Base-by-base conservation (phyloP, 2,329 filamentous ascomycete species). In the Venturia oleaginea region DNA sequence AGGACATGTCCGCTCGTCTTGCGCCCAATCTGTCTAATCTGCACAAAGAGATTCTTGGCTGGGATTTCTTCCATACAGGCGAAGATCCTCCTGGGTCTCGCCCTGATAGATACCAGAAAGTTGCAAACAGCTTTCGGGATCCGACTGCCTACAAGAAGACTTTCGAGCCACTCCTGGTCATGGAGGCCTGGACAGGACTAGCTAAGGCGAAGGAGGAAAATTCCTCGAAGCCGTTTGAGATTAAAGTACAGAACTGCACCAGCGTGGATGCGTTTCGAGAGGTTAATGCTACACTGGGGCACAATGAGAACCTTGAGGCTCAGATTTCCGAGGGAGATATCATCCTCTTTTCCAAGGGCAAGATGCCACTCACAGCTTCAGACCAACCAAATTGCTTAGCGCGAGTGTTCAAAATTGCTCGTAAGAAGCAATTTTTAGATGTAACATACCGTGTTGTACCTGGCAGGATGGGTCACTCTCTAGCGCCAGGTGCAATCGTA, bases 111-210 rank as follows among this genome's bases (percentile, higher is more conserved):
- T 96, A 93, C 71, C 85, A 83, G 59, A 81, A 85, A 63, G 93
- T 99, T 13, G 86, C 88, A 5, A 88, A 90, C 67, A 85, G 85
- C 0, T 99, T 96, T 76, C 75, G 80, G 34, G 87, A 91, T 69
- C 89, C 92, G 0, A 78, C 79, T 54, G 86, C 90, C 61, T 99
- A 99, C 73, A 90, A 95, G 73, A 82, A 85, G 66, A 96, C 92
- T 0, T 99, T 99, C 75, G 87, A 95, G 68, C 92, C 93, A 6
- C 81, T 99, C 27, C 82, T 99, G 40, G 86, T 94, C 37, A 88
- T 96, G 32, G 94, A 99, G 79, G 93, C 93, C 37, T 99, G 94
- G 94, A 90, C 95, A 72, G 90, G 90, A 4, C 94, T 99, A 73
- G 87, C 95, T 61, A 92, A 91, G 61, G 85, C 90, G 24, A 92